Percentiles rank a stretch among this genome's conserved stretches.
These are phyloP conservation scores for Vaccinium myrtillus DNA, from an alignment of 148 eudicot species.

Conservation along the genomic window DNA sequence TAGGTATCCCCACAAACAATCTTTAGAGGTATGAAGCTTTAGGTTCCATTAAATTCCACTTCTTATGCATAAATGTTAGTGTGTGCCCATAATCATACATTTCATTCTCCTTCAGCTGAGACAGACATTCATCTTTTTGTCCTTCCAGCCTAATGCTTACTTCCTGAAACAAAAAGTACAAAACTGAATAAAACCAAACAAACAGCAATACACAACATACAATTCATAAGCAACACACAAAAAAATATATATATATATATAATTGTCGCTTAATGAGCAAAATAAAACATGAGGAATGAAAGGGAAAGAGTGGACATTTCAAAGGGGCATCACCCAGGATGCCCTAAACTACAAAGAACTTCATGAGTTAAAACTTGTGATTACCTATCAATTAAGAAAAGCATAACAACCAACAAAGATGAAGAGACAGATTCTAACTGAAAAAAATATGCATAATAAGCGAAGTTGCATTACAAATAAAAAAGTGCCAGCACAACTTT, in stretches of 20 bases:
- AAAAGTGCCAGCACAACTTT: neutral
- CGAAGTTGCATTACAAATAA: neutral
- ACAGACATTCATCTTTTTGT: constrained; percentile 80
- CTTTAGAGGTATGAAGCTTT: neutral
- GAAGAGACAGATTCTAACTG: neutral
- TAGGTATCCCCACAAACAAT: neutral
- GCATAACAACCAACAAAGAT: neutral
- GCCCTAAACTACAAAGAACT: neutral
- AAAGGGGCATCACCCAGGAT: neutral
- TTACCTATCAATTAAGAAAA: neutral
- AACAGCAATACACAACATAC: neutral
- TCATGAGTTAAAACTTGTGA: neutral
- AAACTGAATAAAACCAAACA: neutral
- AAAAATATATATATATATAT: too few relatives aligned
- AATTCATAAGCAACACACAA: neutral
- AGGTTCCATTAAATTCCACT: neutral
- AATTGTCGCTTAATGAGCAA: neutral
- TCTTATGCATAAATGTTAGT: neutral
- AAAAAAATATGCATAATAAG: neutral
- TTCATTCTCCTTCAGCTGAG: constrained; percentile 94
- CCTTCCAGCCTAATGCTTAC: constrained; percentile 87
- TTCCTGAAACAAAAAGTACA: constrained; percentile 45
- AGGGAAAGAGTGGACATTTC: neutral
- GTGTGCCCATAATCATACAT: constrained; percentile 53
- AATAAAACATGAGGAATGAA: neutral